Evolutionary conservation across 495 filamentous ascomycete genomes (phyloP).

Genomic region (Thermothielavioides terrestris): DNA sequence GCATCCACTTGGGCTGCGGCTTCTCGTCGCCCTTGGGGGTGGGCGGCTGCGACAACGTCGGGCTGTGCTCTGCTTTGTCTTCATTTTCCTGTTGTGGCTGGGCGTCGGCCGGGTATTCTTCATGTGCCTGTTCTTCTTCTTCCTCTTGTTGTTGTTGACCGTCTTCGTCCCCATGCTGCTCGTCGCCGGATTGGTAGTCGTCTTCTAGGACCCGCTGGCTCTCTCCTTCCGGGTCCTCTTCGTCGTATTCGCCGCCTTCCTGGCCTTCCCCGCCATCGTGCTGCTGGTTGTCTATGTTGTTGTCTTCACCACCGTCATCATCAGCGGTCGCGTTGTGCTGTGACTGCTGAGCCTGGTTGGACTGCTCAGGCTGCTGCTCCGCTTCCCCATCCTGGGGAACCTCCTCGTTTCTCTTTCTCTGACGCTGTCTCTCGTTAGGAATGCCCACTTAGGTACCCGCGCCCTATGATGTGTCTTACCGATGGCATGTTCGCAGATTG

Average conservation of each 20-base stretch:
- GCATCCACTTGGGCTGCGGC: slow-evolving; percentile 30
- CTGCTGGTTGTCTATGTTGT: slow-evolving; percentile 9
- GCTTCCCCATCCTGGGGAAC: slow-evolving; percentile 12
- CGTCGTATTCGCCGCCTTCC: slow-evolving; percentile 18
- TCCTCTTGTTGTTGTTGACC: slow-evolving; percentile 16
- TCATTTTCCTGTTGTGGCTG: slow-evolving; percentile 5
- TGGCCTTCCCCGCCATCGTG: slow-evolving; percentile 8
- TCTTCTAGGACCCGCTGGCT: slow-evolving; percentile 14
- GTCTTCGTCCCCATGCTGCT: slow-evolving; percentile 12
- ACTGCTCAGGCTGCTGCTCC: slow-evolving; percentile 10
- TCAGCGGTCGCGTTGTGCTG: slow-evolving; percentile 5
- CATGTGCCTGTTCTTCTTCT: slow-evolving; percentile 12
- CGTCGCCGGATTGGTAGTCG: slow-evolving; percentile 11
- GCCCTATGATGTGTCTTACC: slow-evolving; percentile 8
- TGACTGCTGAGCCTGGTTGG: slow-evolving; percentile 3
- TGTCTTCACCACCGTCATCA: slow-evolving; percentile 9
- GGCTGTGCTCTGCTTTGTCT: slow-evolving; percentile 15
- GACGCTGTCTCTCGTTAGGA: slow-evolving; percentile 10
- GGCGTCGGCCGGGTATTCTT: slow-evolving; percentile 2
- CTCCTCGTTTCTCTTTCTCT: slow-evolving; percentile 12
- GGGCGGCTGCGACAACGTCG: slow-evolving; percentile 23
- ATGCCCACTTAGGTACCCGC: neutral
- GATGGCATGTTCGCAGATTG: slow-evolving; percentile 16
- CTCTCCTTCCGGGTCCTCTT: slow-evolving; percentile 20
- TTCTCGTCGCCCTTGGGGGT: slow-evolving; percentile 27